Conservation (phyloP, 805 yeast genomes). For the Yarrowia sp. region DNA sequence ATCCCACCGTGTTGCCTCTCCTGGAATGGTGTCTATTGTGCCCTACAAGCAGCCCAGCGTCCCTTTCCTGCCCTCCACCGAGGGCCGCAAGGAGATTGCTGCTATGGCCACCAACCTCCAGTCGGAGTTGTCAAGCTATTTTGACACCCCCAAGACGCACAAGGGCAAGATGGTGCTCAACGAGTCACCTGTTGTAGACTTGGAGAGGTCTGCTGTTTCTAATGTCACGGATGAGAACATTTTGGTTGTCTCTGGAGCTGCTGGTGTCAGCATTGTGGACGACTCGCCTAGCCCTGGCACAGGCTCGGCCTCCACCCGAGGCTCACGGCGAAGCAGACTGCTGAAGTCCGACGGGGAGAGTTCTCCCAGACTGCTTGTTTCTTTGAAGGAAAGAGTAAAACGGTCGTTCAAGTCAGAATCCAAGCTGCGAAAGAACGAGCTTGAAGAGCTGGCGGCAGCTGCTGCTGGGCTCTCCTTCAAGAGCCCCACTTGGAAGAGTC, state of each 20-base stretch:
- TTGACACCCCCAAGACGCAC: constrained; percentile 1
- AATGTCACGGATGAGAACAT: neutral
- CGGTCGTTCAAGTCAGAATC: constrained; percentile 12
- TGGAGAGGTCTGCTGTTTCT: neutral
- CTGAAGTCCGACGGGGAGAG: constrained; percentile 1
- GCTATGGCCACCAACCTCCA: constrained; percentile 11
- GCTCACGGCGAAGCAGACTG: neutral
- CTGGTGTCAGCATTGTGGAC: neutral
- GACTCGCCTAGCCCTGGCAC: neutral
- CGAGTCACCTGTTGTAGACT: neutral
- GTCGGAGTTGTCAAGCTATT: constrained; percentile 1
- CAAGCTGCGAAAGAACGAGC: constrained; percentile 2
- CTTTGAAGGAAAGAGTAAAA: neutral
- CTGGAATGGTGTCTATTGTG: neutral
- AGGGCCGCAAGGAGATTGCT: constrained; percentile 11
- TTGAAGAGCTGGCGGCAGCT: neutral
- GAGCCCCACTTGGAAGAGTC: constrained; percentile 10
- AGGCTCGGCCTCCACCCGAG: neutral
- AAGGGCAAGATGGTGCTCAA: constrained; percentile 15
- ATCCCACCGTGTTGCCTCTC: neutral
- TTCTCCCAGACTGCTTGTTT: neutral
- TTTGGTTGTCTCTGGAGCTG: neutral
- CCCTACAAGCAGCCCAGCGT: neutral
- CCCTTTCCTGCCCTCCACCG: neutral
- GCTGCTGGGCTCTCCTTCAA: neutral